Base-by-base conservation (phyloP, 2,329 filamentous ascomycete genomes). In the Daldinia sp. region DNA sequence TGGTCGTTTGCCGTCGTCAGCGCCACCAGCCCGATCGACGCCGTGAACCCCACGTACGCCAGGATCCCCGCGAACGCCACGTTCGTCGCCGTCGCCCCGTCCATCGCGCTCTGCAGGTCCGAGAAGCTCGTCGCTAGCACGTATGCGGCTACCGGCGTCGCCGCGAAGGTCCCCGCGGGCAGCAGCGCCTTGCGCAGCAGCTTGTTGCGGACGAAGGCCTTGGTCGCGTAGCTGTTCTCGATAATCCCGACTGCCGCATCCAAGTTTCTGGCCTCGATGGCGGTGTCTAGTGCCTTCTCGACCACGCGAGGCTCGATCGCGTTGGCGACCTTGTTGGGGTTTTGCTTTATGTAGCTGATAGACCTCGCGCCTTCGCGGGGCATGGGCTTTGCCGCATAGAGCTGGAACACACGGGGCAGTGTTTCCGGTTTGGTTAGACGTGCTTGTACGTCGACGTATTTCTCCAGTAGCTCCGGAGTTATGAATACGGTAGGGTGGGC, bases 1-100 rank as follows among this genome's bases (percentile, higher is more conserved):
- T 98, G 93, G 76, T 98, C 94, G 77, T 97, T 97, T 63, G 90
- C 84, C 30, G 94, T 97, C 23, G 92, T 89, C 61, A 96, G 81
- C 7, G 94, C 93, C 34, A 98, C 87, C 39, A 95, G 80, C 2
- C 94, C 95, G 54, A 98, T 86, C 8, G 90, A 92, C 3, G 87
- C 89, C 3, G 93, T 93, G 66, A 93, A 92, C 17, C 87, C 85
- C 39, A 96, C 83, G 76, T 98, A 99, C 5, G 93, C 91, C 64
- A 94, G 80, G 50, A 95, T 90, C 10, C 92, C 94, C 0, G 86
- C 86, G 74, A 96, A 93, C 3, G 91, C 90, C 63, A 96, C 87
- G 9, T 86, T 86, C 1, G 92, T 96, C 8, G 93, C 93, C 30
- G 86, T 87, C 25, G 80, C 81, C 0, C 88, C 81, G 68, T 96